Base-by-base conservation (phyloP, 768 basidiomycete genomes). In the Tricholoma sp. region DNA sequence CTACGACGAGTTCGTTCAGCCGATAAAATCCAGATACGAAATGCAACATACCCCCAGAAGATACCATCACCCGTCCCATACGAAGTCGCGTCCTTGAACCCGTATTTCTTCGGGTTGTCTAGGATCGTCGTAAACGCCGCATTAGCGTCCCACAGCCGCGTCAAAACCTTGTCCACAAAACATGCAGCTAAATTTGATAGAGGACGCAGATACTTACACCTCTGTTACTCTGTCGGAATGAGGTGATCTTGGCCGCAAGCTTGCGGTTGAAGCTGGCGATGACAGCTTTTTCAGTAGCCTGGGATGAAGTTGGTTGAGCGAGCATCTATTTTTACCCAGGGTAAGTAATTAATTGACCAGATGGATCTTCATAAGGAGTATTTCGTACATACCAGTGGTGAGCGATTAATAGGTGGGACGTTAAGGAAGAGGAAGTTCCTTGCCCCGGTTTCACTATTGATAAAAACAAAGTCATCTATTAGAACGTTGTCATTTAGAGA, bases 1-100 rank as follows among this genome's bases (percentile, higher is more conserved):
- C 82, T 83, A 54, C 5, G n/a, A 52, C 19, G 56, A 14, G 24
- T n/a, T n/a, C n/a, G n/a, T 39, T 54, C 35, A 27, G 16, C 14
- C 9, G 22, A 11, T 22, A 52, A 39, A 34, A n/a, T 18, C 12
- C 35, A 51, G 11, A 12, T 4, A 54, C 10, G 16, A 19, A 4
- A 29, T 2, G n/a, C 0, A 50, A 66, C 78, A 56, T 59, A 82
- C 81, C 78, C 79, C 83, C 83, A 84, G 74, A 84, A 84, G 50
- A 76, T 69, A 12, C 74, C 74, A 12, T 74, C 37, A 29, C 67
- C 71, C 19, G 64, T 66, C 9, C 82, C 82, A 55, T 71, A 79
- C 0, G 77, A 74, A 2, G 76, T 77, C 2, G 75, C 76, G 60
- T 85, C 83, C n/a, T 72, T 69, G 66, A 84, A 83, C 0, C 83